These are phyloP conservation scores for Picochlorum costavermella DNA, from an alignment of 139 green algal genomes.

Conservation along the genomic window DNA sequence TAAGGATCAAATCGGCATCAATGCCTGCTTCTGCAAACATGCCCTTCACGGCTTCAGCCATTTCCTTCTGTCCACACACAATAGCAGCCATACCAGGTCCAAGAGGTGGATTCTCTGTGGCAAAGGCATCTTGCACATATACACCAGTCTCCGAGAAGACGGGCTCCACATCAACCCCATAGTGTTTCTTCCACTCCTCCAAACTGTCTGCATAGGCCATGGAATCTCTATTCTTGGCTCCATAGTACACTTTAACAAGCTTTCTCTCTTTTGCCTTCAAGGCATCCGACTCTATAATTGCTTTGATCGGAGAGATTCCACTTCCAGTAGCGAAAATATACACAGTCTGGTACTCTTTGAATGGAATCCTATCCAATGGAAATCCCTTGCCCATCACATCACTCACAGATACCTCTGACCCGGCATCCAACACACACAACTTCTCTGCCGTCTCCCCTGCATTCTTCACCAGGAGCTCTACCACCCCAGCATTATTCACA, in stretches of 20 bases:
- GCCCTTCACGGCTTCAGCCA: slow-evolving; percentile 60
- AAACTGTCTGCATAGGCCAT: slow-evolving; percentile 41
- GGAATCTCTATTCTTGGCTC: slow-evolving; percentile 31
- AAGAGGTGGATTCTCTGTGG: slow-evolving; percentile 9
- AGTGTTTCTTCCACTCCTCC: slow-evolving; percentile 41
- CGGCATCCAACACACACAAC: slow-evolving; percentile 23
- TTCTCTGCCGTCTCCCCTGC: slow-evolving; percentile 47
- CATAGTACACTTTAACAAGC: slow-evolving; percentile 69
- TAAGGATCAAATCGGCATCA: slow-evolving; percentile 40
- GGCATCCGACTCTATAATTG: slow-evolving; percentile 61
- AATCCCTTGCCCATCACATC: slow-evolving; percentile 81
- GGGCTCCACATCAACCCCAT: slow-evolving; percentile 56
- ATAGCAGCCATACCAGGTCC: slow-evolving; percentile 36
- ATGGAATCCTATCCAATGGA: slow-evolving; percentile 61
- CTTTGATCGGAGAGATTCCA: slow-evolving; percentile 65
- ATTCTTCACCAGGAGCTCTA: slow-evolving; percentile 66
- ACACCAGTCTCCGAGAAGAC: slow-evolving; percentile 41
- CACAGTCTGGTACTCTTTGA: slow-evolving; percentile 43
- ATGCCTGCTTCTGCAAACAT: slow-evolving; percentile 51
- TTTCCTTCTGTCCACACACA: slow-evolving; percentile 83
- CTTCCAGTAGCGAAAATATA: slow-evolving; percentile 72
- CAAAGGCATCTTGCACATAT: slow-evolving; percentile 75
- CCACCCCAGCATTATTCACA: slow-evolving; percentile 19
- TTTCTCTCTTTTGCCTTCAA: slow-evolving; percentile 37
- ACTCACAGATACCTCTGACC: slow-evolving; percentile 28